Conservation (phyloP, 1,139 yeast genomes). For the Taphrina wiesneri region DNA sequence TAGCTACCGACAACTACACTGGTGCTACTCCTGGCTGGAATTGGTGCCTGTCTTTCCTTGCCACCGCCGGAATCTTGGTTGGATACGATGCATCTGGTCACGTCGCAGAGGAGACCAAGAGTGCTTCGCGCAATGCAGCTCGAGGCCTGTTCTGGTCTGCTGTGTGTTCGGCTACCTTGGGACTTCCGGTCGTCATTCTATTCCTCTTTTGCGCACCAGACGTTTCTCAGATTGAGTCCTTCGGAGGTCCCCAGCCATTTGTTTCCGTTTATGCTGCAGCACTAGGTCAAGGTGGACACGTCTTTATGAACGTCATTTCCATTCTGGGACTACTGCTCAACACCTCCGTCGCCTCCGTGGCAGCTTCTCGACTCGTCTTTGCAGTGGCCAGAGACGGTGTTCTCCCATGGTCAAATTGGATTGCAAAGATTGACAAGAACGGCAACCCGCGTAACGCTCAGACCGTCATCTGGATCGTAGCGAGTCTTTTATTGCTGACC, state of each 20-base stretch:
- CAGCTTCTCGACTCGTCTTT: slow-evolving; percentile 43
- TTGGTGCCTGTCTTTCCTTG: slow-evolving; percentile 42
- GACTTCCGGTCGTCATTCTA: slow-evolving; percentile 57
- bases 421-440: slow-evolving; percentile 39
- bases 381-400: slow-evolving; percentile 44
- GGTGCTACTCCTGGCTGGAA: slow-evolving; percentile 50
- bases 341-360: slow-evolving; percentile 41
- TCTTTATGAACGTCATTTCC: slow-evolving; percentile 41
- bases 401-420: slow-evolving; percentile 43
- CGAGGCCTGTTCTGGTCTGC: slow-evolving; percentile 59
- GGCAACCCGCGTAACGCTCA: slow-evolving; percentile 43
- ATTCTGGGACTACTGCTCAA: slow-evolving; percentile 40
- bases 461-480: slow-evolving; percentile 41
- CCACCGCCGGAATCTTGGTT: slow-evolving; percentile 42
- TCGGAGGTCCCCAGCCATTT: slow-evolving; percentile 43
- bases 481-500: slow-evolving; percentile 42
- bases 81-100: slow-evolving; percentile 69
- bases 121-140: slow-evolving; percentile 61
- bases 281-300: slow-evolving; percentile 42
- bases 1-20: slow-evolving; percentile 58
- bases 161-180: slow-evolving; percentile 56
- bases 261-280: slow-evolving; percentile 42
- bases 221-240: slow-evolving; percentile 47
- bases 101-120: slow-evolving; percentile 64
- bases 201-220: slow-evolving; percentile 52